Evolutionary conservation across 805 yeast genomes (phyloP).

Genomic region (Kregervanrija fluxuum): DNA sequence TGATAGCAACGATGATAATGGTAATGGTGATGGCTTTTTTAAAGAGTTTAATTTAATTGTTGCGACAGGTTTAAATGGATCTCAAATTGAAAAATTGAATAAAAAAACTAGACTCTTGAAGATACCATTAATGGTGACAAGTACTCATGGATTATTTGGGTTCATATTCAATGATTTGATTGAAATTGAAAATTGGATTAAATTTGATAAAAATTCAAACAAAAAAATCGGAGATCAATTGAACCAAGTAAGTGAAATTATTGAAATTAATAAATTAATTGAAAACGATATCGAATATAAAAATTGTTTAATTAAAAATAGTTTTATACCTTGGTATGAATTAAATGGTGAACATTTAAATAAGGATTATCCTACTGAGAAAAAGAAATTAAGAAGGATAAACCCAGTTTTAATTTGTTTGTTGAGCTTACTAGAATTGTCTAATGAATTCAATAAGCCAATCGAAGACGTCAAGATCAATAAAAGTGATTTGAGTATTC

Average conservation of each 20-base stretch:
- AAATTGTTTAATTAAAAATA: constrained; percentile 30
- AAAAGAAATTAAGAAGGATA: constrained; percentile 38
- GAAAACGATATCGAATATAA: constrained; percentile 32
- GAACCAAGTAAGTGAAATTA: constrained; percentile 35
- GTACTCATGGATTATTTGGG: constrained; percentile 76
- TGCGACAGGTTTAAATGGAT: constrained; percentile 54
- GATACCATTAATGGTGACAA: constrained; percentile 63
- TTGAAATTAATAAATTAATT: constrained; percentile 26
- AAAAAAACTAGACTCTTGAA: constrained; percentile 43
- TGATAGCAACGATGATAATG: constrained; percentile 15
- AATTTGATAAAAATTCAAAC: constrained; percentile 42
- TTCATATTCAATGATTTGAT: constrained; percentile 75
- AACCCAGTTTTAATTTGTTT: constrained; percentile 53
- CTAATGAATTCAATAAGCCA: constrained; percentile 17
- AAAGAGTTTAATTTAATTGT: constrained; percentile 61
- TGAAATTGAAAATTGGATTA: constrained; percentile 47
- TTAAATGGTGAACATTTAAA: constrained; percentile 4
- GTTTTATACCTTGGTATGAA: constrained; percentile 31
- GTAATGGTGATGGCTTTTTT: constrained; percentile 32
- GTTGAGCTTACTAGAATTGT: constrained; percentile 47
- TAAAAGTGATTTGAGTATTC: constrained; percentile 22
- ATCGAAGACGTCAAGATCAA: constrained; percentile 19
- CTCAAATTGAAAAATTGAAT: constrained; percentile 43
- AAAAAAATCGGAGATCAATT: constrained; percentile 43
- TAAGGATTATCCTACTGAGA: constrained; percentile 13